A percentile compares a stretch with the other conserved stretches of the same genome.
phyloP scores from a whole-genome alignment of 768 basidiomycete genomes.

The Polyporus arcularius region DNA sequence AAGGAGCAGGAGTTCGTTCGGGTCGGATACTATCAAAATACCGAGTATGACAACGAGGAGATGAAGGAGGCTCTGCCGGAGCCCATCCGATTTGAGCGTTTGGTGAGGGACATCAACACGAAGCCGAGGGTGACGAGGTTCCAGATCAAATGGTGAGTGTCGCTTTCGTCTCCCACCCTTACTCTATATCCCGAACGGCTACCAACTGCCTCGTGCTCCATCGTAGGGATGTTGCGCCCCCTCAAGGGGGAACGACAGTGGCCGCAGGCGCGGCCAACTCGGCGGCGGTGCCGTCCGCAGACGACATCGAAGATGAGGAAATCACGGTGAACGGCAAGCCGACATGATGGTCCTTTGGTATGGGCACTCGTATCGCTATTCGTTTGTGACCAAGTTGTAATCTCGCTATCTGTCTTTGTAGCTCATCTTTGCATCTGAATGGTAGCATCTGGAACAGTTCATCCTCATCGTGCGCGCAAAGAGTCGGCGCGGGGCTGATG shows the following conservation, averaged over 20 bases:
- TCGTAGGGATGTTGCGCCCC: constrained; percentile 66
- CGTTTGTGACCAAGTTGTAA: constrained; percentile 7
- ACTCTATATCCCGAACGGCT: too few species aligned
- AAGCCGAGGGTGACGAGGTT: constrained; percentile 95
- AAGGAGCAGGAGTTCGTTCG: constrained; percentile 98
- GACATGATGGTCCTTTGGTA: constrained; percentile 9
- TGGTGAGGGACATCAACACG: constrained; percentile 85
- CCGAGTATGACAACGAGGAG: constrained; percentile 95
- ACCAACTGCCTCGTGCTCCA: neutral
- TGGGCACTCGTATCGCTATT: neutral
- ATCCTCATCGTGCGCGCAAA: neutral
- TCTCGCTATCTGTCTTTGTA: constrained; percentile 16
- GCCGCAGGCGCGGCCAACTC: constrained; percentile 67
- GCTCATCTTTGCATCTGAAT: constrained; percentile 13
- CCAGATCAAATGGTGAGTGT: constrained; percentile 79
- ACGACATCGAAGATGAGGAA: constrained; percentile 55
- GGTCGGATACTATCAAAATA: constrained; percentile 99
- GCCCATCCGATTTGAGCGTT: constrained; percentile 69
- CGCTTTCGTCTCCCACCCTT: neutral
- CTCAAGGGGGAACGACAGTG: constrained; percentile 39
- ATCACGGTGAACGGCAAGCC: constrained; percentile 21
- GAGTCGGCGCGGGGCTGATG: too few species aligned
- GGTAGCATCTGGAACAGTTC: neutral
- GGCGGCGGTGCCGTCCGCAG: constrained; percentile 72
- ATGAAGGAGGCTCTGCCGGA: constrained; percentile 77